Evolutionary conservation across 345 rosid genomes (phyloP), one percentile per base, ranked within the genome.

Genomic region (Euphorbia peplus): DNA sequence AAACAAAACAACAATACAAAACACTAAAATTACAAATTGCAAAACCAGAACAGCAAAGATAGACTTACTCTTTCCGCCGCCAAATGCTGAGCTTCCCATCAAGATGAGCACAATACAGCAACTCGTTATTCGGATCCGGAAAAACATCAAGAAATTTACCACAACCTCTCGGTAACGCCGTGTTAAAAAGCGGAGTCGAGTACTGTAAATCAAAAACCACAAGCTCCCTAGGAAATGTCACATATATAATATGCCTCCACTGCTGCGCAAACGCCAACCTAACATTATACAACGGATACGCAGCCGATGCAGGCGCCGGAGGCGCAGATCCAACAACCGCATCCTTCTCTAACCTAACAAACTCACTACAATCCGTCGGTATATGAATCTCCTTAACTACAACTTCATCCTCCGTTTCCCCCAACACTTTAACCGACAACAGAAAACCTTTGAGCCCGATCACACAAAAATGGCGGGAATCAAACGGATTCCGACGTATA

Each of bases 1-100:
- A 11, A 30, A 58, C 42, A 16, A 58, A 58, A 30, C 9, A 6
- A 29, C 4, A 5, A 39, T 30, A 58, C 26, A n/a, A 25, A 41
- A 62, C 25, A 42, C 19, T 46, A 1, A 48, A 46, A 48, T n/a
- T 39, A 28, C 2, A 57, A 55, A 57, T 4, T 29, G 59, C 41
- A 35, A 55, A 16, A 37, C 10, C 22, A 15, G 19, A 39, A 9
- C 12, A 54, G 11, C n/a, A 51, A 47, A 56, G 28, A 42, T 21
- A 56, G 57, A 71, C 80, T 76, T 85, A 93, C 98, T 88, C 95
- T 81, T 91, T 88, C 26, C 92, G 86, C 60, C 84, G 87, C 99
- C 97, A 95, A 60, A 91, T 83, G 81, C 95, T 95, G 82, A 95
- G 87, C 81, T 71, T 87, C 47, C 99, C 97, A 72, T 95, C 99